Evolutionary conservation across 208 protist genomes (phyloP).

Genomic region (Leptomonas seymouri): DNA sequence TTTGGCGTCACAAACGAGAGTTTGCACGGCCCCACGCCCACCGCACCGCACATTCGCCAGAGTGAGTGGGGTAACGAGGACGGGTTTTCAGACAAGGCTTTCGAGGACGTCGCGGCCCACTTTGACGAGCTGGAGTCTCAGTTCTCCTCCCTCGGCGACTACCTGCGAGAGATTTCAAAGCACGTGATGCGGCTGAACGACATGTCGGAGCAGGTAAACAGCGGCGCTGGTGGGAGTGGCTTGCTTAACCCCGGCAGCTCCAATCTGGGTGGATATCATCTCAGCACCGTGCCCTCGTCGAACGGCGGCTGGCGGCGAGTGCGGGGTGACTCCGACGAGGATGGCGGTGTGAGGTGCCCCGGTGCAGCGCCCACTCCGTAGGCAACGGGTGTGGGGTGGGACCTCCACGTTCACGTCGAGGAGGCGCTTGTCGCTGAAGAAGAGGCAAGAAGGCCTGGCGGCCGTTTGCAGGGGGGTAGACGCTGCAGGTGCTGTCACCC

Average conservation of each 20-base stretch:
- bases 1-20: slow-evolving; percentile 16
- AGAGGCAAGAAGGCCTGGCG: no score
- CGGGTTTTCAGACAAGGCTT: slow-evolving; percentile 69
- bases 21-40: slow-evolving; percentile 1
- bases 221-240: slow-evolving; percentile 8
- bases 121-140: slow-evolving; percentile 78
- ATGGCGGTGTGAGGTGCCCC: not conserved
- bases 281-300: not conserved
- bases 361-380: not conserved
- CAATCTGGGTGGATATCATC: slow-evolving; percentile 1
- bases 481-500: no score
- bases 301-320: slow-evolving; percentile 1
- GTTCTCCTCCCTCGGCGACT: slow-evolving; percentile 72
- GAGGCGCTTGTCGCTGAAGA: slow-evolving; percentile 1
- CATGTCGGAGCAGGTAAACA: slow-evolving; percentile 79
- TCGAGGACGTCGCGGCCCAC: slow-evolving; percentile 73
- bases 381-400: no score
- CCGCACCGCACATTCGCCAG: slow-evolving; percentile 26
- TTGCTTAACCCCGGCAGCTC: not conserved
- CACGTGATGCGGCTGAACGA: slow-evolving; percentile 84
- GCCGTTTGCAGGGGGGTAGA: no score
- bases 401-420: no score
- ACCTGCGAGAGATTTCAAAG: slow-evolving; percentile 79
- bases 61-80: slow-evolving; percentile 41
- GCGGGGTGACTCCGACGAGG: slow-evolving; percentile 14